Evolutionary conservation across 2,329 filamentous ascomycete species (phyloP).

Genomic region (Colletotrichum chlorophyti): DNA sequence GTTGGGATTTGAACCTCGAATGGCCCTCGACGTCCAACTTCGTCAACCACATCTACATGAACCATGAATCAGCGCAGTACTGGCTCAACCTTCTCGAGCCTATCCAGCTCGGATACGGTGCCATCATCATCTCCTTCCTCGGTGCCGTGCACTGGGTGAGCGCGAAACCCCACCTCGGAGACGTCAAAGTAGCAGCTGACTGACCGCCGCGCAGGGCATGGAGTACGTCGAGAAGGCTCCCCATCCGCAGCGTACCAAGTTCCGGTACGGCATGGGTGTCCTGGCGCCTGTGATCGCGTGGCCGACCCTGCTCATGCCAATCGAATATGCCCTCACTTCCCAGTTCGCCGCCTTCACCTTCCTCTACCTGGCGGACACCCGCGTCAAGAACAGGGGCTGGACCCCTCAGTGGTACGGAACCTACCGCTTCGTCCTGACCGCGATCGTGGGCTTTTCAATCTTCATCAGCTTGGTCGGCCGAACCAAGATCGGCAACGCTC

Average conservation of each 20-base stretch:
- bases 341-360: constrained; percentile 87
- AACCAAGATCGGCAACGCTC: constrained; percentile 69
- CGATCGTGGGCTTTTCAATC: constrained; percentile 84
- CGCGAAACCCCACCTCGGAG: neutral
- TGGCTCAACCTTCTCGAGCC: constrained; percentile 81
- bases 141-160: constrained; percentile 87
- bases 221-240: constrained; percentile 78
- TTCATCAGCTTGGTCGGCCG: constrained; percentile 82
- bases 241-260: constrained; percentile 68
- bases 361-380: constrained; percentile 84
- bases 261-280: constrained; percentile 84
- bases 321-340: constrained; percentile 83
- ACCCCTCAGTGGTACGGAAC: constrained; percentile 84
- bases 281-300: constrained; percentile 82
- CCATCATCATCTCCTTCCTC: constrained; percentile 91
- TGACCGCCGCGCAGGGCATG: constrained; percentile 59
- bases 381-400: constrained; percentile 77
- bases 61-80: constrained; percentile 73
- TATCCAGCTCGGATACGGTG: constrained; percentile 89
- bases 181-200: neutral
- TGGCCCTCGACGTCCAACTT: constrained; percentile 66
- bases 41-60: constrained; percentile 70
- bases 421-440: constrained; percentile 92
- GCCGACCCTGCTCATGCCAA: constrained; percentile 85
- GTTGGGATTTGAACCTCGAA: constrained; percentile 80